Evolutionary conservation across 176 grass and related monocot species (phyloP).

Genomic region (Musa beccarii): DNA sequence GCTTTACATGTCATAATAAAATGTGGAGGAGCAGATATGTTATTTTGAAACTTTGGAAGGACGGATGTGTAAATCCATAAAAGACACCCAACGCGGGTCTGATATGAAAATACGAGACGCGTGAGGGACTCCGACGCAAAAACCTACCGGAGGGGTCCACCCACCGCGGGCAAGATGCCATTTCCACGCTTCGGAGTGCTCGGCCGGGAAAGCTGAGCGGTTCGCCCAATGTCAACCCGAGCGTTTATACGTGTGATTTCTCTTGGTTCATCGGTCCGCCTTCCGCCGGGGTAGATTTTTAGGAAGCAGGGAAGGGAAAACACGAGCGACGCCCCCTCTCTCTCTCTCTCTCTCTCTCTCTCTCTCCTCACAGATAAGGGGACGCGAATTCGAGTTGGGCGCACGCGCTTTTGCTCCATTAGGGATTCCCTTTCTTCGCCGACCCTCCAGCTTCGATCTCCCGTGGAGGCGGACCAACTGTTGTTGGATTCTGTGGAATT

Average conservation of each 20-base stretch:
- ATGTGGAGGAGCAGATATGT: too few species aligned
- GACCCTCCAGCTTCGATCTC: neutral
- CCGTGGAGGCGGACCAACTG: neutral
- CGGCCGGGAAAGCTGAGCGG: too few species aligned
- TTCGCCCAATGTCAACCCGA: neutral
- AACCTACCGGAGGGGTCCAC: too few species aligned
- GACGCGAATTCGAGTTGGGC: neutral
- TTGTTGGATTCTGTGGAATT: neutral
- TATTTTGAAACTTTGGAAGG: neutral
- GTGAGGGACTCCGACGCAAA: too few species aligned
- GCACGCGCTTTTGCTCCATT: neutral
- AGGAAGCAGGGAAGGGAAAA: slow-evolving; percentile 5
- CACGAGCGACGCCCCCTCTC: neutral
- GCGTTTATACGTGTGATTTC: neutral
- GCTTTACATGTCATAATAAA: too few species aligned
- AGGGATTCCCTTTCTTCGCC: neutral
- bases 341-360: slow-evolving; percentile 10
- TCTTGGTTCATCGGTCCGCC: neutral
- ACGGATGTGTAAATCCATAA: neutral
- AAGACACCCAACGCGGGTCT: too few species aligned
- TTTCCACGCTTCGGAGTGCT: too few species aligned
- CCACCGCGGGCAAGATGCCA: too few species aligned
- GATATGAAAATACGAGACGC: too few species aligned
- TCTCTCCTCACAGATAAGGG: neutral
- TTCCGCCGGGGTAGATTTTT: neutral